phyloP scores from a whole-genome alignment of 768 basidiomycete genomes.

The Kwoniella sp. region DNA sequence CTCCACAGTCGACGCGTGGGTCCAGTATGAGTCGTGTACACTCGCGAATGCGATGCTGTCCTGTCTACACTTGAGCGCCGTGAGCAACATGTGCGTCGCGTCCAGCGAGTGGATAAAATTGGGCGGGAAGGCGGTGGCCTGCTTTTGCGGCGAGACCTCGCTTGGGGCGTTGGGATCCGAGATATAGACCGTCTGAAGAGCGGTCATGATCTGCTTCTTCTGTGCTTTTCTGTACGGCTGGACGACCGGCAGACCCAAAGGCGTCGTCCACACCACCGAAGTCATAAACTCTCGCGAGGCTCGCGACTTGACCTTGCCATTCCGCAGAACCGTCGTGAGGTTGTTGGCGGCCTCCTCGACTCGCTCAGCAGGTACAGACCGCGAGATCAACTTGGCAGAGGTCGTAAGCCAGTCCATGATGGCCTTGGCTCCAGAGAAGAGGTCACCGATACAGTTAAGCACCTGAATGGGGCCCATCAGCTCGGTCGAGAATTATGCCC shows the following conservation, averaged over 20 bases:
- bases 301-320: slow-evolving; percentile 9
- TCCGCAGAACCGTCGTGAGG: slow-evolving; percentile 5
- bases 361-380: slow-evolving; percentile 68
- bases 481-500: not conserved
- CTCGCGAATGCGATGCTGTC: slow-evolving; percentile 79
- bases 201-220: slow-evolving; percentile 76
- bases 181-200: slow-evolving; percentile 81
- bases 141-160: slow-evolving; percentile 79
- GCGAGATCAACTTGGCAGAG: slow-evolving; percentile 76
- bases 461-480: slow-evolving; percentile 52
- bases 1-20: slow-evolving; percentile 81
- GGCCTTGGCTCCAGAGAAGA: slow-evolving; percentile 84
- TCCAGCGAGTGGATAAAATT: slow-evolving; percentile 98
- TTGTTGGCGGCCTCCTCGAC: slow-evolving; percentile 32
- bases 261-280: slow-evolving; percentile 91
- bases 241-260: slow-evolving; percentile 88
- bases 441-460: slow-evolving; percentile 76
- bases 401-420: slow-evolving; percentile 89
- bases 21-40: slow-evolving; percentile 99
- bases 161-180: slow-evolving; percentile 74
- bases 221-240: slow-evolving; percentile 87
- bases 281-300: slow-evolving; percentile 73
- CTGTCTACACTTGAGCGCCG: slow-evolving; percentile 77
- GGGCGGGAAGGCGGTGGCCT: slow-evolving; percentile 95
- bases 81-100: slow-evolving; percentile 98